These are phyloP conservation scores for Trichoderma sp. DNA, from an alignment of 2,329 filamentous ascomycete genomes.

Conservation along the genomic window DNA sequence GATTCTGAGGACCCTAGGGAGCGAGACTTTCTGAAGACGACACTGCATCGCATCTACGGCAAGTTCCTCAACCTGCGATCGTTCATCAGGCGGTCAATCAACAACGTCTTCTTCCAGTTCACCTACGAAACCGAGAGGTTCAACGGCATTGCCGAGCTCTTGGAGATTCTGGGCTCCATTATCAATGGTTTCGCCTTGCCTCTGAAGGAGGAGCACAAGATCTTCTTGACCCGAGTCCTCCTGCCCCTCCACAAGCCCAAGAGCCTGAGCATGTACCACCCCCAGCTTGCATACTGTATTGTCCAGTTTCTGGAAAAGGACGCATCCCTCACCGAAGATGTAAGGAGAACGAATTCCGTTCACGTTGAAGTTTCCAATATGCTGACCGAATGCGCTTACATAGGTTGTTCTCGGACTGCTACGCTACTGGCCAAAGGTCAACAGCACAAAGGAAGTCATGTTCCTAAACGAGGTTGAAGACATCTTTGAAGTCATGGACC, in stretches of 20 bases:
- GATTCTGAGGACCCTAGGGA: conserved; percentile 97
- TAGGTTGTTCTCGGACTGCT: conserved; percentile 91
- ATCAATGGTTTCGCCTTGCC: conserved; percentile 98
- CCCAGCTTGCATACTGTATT: conserved; percentile 96
- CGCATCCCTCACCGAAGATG: conserved; percentile 93
- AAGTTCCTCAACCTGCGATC: conserved; percentile 98
- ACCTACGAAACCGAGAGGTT: conserved; percentile 98
- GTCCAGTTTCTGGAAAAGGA: conserved; percentile 99
- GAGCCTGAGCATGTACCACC: conserved; percentile 99
- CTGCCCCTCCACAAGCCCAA: conserved; percentile 97
- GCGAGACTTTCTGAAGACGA: conserved; percentile 97
- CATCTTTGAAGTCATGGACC: conserved; percentile 99
- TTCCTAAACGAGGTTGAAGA: conserved; percentile 99
- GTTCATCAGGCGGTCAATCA: conserved; percentile 97
- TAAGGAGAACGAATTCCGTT: conserved; percentile 45
- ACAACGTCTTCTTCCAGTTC: conserved; percentile 99
- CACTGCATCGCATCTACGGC: conserved; percentile 94
- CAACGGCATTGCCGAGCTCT: conserved; percentile 94
- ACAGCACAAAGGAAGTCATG: conserved; percentile 99
- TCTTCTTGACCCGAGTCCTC: conserved; percentile 91
- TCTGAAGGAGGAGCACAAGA: conserved; percentile 97
- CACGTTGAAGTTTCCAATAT: not conserved
- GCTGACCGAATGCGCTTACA: not conserved
- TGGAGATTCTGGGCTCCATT: conserved; percentile 96
- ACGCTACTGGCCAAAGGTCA: conserved; percentile 98